phyloP scores from a whole-genome alignment of 2,329 filamentous ascomycete species.

The Sarocladiaceae sp. region DNA sequence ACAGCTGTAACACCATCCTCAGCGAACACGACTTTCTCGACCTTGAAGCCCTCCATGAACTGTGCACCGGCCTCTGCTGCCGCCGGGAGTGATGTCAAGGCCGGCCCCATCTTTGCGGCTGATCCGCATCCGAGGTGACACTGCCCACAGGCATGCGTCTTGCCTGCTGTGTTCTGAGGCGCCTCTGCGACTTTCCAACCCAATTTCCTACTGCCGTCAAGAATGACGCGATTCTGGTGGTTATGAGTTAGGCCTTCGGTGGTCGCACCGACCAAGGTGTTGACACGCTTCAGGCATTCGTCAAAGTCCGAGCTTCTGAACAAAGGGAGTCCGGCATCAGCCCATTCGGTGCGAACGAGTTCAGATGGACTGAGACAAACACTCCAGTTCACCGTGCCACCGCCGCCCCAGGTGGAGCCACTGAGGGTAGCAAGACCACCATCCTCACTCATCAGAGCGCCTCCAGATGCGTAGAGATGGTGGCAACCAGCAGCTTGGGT shows the following conservation, averaged over 20 bases:
- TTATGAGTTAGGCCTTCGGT: conserved; percentile 67
- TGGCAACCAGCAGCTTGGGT: conserved; percentile 51
- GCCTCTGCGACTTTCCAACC: conserved; percentile 67
- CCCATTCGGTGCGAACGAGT: conserved; percentile 79
- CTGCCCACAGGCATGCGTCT: conserved; percentile 69
- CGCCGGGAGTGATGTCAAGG: conserved; percentile 72
- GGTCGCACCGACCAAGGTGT: conserved; percentile 71
- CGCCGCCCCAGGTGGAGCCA: conserved; percentile 77
- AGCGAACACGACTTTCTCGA: conserved; percentile 67
- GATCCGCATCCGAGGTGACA: conserved; percentile 59
- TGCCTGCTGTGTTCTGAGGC: conserved; percentile 74
- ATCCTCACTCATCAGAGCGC: conserved; percentile 52
- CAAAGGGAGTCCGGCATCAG: conserved; percentile 62
- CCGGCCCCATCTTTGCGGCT: conserved; percentile 74
- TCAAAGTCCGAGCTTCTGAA: conserved; percentile 74
- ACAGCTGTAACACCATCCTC: conserved; percentile 48
- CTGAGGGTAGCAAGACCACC: conserved; percentile 57
- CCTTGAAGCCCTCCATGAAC: conserved; percentile 81
- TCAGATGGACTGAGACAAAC: conserved; percentile 63
- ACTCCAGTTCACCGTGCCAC: conserved; percentile 85
- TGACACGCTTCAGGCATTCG: conserved; percentile 74
- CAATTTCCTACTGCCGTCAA: conserved; percentile 70
- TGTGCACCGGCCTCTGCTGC: conserved; percentile 71
- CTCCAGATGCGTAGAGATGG: conserved; percentile 68
- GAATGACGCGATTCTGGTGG: conserved; percentile 63